Base-by-base conservation (phyloP, 2,329 filamentous ascomycete species). In the Fusarium longipes region DNA sequence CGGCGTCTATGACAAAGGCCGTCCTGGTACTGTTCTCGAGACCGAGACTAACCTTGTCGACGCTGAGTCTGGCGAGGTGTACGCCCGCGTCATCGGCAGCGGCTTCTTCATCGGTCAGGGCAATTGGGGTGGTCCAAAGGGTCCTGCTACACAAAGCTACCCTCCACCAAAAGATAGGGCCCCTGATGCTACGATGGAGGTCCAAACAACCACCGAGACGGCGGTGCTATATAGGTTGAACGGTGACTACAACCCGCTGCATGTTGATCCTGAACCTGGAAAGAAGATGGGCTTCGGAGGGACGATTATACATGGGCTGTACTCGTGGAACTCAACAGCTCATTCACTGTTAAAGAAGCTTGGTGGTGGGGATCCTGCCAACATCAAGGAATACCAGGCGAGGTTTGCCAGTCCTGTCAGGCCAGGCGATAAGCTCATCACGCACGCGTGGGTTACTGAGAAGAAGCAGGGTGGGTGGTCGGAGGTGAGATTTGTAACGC, bases 211-310 rank as follows among this genome's bases (percentile, higher is more conserved):
- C 0, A 73, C 74, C 1, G 80, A 82, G 65, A 72, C 72, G 6
- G 77, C 79, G 1, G 70, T 82, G 3, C 71, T 83, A 1, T 83
- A 83, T 51, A 73, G 81, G 3, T 71, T 84, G 11, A 82, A 81
- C 63, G 82, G 82, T 1, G 82, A 84, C 59, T 84, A 83, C 68
- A 84, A 84, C 61, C 82, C 82, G 8, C 73, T 83, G 43, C 81
- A 83, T 65, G 81, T 77, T 2, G 79, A 81, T 49, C 79, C 80
- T n/a, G 76, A 73, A 17, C 80, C 80, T 39, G 80, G 80, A 2
- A 71, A 72, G 62, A 74, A 75, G 8, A 79, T 80, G 10, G 82
- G 82, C 15, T 83, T 83, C 66, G 79, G 79, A 35, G 81, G 81
- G 2, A 75, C 77, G 6, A 83, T 84, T 53, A 70, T 83, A 45